A percentile compares a stretch with the other conserved stretches of the same genome.
phyloP scores from a whole-genome alignment of 1,139 yeast species.

The Debaryomyces coudertii region DNA sequence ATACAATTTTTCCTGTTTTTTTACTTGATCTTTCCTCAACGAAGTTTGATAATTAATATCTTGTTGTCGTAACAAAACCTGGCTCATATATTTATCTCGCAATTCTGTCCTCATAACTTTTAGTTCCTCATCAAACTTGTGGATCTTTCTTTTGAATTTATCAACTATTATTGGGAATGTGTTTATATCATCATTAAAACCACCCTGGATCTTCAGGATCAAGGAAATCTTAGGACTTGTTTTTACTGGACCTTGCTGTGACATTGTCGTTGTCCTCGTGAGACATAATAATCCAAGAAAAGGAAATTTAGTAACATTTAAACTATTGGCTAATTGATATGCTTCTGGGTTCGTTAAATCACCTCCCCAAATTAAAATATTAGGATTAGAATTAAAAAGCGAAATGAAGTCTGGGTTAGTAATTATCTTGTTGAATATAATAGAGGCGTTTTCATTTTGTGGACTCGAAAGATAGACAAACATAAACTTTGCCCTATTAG shows the following conservation, averaged over 20 bases:
- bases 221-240: conserved; percentile 60
- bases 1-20: conserved; percentile 30
- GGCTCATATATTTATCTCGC: conserved; percentile 59
- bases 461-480: conserved; percentile 76
- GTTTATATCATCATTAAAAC: conserved; percentile 40
- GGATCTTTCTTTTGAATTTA: conserved; percentile 48
- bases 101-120: conserved; percentile 61
- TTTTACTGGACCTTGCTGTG: conserved; percentile 60
- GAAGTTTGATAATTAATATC: conserved; percentile 78
- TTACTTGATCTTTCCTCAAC: conserved; percentile 55
- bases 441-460: conserved; percentile 63
- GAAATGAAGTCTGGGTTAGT: conserved; percentile 55
- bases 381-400: conserved; percentile 48
- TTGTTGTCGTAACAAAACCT: conserved; percentile 71
- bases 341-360: conserved; percentile 81
- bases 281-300: conserved; percentile 70
- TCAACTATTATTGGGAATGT: conserved; percentile 30
- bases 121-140: conserved; percentile 65
- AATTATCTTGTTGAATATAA: conserved; percentile 60
- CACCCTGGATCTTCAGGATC: conserved; percentile 71
- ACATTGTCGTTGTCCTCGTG: conserved; percentile 57
- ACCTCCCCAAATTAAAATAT: conserved; percentile 84
- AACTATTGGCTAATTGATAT: conserved; percentile 76
- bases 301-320: conserved; percentile 77
- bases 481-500: conserved; percentile 67